phyloP scores from a whole-genome alignment of 2,329 filamentous ascomycete genomes.

The Grosmannia penicillata region DNA sequence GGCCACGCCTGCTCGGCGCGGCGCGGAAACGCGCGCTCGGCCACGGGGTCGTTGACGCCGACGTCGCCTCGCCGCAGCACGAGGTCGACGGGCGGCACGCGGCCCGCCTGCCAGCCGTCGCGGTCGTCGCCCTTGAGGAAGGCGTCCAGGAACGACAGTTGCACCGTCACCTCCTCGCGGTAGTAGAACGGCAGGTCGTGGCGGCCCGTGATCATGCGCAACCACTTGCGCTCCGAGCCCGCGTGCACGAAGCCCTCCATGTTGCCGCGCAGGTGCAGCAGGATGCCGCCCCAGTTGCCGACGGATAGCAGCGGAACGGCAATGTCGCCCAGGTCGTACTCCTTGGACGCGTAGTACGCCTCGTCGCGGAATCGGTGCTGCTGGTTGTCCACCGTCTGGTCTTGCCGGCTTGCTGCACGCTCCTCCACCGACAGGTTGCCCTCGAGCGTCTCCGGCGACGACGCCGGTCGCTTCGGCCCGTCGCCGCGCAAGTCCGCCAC shows the following conservation, averaged over 20 bases:
- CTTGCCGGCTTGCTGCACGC: constrained; percentile 29
- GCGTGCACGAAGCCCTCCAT: constrained; percentile 49
- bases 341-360: constrained; percentile 47
- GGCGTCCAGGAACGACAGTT: constrained; percentile 52
- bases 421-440: constrained; percentile 40
- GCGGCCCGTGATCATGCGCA: constrained; percentile 53
- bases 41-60: constrained; percentile 48
- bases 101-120: constrained; percentile 44
- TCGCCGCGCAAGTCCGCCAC: constrained; percentile 21
- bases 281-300: constrained; percentile 57
- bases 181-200: constrained; percentile 65
- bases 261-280: constrained; percentile 55
- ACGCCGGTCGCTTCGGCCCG: constrained; percentile 6
- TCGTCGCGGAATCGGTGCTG: constrained; percentile 45
- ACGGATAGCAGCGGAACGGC: constrained; percentile 52
- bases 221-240: constrained; percentile 51
- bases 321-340: constrained; percentile 50
- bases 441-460: constrained; percentile 34
- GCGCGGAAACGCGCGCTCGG: constrained; percentile 38
- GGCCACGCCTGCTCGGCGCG: constrained; percentile 52
- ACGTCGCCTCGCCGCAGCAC: constrained; percentile 51
- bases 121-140: constrained; percentile 55
- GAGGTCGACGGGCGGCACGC: constrained; percentile 43
- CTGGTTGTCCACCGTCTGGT: constrained; percentile 31
- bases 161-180: constrained; percentile 50